Conservation (phyloP, 2,329 filamentous ascomycete genomes). For the Talaromyces pinophilus region DNA sequence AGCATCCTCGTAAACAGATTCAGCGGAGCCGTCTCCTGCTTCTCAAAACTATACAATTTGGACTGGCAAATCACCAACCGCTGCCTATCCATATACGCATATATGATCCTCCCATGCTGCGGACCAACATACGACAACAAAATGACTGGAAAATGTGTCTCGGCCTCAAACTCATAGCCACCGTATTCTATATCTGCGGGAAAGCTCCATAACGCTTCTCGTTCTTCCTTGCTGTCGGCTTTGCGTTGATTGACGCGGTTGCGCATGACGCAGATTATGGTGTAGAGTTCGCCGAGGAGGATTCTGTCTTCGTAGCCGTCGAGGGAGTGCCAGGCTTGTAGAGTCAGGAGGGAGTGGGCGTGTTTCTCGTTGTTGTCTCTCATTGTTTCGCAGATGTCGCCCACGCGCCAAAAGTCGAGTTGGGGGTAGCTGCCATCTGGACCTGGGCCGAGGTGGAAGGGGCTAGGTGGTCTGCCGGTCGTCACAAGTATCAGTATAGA, state of each 20-base stretch:
- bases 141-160: neutral
- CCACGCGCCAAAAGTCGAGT: neutral
- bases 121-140: neutral
- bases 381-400: neutral
- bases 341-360: neutral
- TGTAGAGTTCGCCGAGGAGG: neutral
- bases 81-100: slow-evolving; percentile 3
- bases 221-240: neutral
- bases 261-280: slow-evolving; percentile 2
- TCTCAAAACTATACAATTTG: neutral
- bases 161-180: neutral
- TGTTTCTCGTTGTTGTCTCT: neutral
- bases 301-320: neutral
- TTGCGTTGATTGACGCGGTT: neutral
- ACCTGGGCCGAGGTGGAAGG: neutral
- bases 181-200: neutral
- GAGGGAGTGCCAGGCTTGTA: slow-evolving; percentile 2
- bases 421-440: neutral
- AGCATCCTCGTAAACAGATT: neutral
- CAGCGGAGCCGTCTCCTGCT: neutral
- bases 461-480: neutral
- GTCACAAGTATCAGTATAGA: neutral
- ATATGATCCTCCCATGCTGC: slow-evolving; percentile 1
- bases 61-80: neutral
- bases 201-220: neutral